These are phyloP conservation scores for Beauveria varroae DNA, from an alignment of 2,329 filamentous ascomycete genomes.

Conservation along the genomic window DNA sequence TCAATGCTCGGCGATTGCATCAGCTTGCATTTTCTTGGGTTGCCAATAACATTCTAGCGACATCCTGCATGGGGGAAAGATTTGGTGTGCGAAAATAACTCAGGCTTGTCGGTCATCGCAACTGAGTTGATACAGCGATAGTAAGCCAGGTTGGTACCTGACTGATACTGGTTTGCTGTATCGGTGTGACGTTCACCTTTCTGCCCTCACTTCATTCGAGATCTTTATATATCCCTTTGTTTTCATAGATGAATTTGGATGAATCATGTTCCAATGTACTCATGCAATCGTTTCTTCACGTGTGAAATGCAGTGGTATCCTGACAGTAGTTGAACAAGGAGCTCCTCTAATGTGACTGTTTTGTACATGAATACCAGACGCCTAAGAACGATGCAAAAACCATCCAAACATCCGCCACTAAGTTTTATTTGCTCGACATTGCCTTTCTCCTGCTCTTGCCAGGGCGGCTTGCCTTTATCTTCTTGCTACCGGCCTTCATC, in stretches of 20 bases:
- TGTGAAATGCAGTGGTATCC: not conserved
- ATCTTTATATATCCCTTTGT: conserved; percentile 26
- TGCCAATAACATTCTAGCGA: conserved; percentile 9
- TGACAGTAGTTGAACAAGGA: not conserved
- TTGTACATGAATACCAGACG: conserved; percentile 1
- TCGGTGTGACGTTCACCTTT: not conserved
- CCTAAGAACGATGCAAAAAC: conserved; percentile 1
- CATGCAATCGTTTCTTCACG: not conserved
- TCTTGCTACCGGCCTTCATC: conserved; percentile 60
- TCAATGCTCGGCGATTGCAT: not conserved
- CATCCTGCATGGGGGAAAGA: conserved; percentile 1
- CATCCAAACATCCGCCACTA: not conserved
- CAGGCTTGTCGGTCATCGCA: not conserved
- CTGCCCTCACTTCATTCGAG: conserved; percentile 15
- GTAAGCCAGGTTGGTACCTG: not conserved
- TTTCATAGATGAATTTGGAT: conserved; percentile 26
- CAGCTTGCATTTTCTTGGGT: conserved; percentile 3
- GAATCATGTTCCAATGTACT: conserved; percentile 2
- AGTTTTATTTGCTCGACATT: conserved; percentile 23
- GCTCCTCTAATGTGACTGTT: not conserved
- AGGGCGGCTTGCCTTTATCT: conserved; percentile 30
- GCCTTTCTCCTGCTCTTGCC: conserved; percentile 48
- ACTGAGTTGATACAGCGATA: not conserved
- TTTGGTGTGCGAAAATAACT: not conserved
- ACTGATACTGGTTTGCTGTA: not conserved